These are phyloP conservation scores for Polyplosphaeria fusca DNA, from an alignment of 495 filamentous ascomycete genomes.

Conservation along the genomic window DNA sequence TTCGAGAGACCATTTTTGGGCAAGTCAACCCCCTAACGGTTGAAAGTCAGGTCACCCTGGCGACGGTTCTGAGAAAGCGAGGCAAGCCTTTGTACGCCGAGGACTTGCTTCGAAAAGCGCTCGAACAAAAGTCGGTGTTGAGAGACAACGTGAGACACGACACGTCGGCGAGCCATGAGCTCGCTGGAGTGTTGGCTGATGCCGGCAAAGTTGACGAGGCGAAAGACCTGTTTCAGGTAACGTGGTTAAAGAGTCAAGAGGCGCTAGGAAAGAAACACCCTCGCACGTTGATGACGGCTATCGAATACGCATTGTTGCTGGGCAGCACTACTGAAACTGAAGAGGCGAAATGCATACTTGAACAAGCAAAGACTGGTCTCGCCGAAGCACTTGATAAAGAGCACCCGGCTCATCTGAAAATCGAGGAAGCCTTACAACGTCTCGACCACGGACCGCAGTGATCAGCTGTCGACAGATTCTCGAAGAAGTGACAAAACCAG, in stretches of 20 bases:
- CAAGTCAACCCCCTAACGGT: no score
- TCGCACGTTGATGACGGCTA: background rate
- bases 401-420: background rate
- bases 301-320: slow-evolving; percentile 1
- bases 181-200: no score
- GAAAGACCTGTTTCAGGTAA: background rate
- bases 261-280: background rate
- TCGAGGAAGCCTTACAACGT: background rate
- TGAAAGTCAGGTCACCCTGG: no score
- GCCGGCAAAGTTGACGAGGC: background rate
- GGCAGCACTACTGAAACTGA: background rate
- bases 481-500: no score
- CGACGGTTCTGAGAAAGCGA: no score
- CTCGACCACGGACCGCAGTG: no score
- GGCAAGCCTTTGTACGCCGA: no score
- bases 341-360: background rate
- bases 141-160: no score
- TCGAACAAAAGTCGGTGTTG: no score
- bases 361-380: background rate
- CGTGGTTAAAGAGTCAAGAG: background rate
- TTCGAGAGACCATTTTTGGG: no score
- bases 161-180: no score
- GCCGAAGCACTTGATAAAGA: background rate
- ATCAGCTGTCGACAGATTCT: no score
- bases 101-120: background rate